Base-by-base conservation (phyloP, 495 filamentous ascomycete species). In the Talaromyces adpressus region DNA sequence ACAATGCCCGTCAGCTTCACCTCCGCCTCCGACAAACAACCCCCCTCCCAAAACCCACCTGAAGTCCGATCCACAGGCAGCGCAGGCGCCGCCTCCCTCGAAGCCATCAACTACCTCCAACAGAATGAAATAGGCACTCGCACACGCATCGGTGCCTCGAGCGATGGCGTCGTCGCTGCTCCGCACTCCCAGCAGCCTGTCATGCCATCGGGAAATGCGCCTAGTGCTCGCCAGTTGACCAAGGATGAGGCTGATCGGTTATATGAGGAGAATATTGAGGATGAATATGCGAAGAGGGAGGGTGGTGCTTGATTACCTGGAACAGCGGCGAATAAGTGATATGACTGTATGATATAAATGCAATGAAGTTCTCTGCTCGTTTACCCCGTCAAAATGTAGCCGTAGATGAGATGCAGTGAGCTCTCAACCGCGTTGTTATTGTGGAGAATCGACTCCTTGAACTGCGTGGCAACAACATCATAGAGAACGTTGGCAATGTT, bases 261-360 rank as follows among this genome's bases (percentile, higher is more conserved):
- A 16, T 91, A 90, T 59, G 84, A 88, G 69, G 87, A 90, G 75
- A 75, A 81, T n/a, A 90, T 89, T 65, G 86, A 89, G 77, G 88
- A 90, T 47, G 87, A 91, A 72, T 90, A 91, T 70, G 87, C 88
- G n/a, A 90, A 90, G 79, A 73, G 87, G 56, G 88, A 90, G 66
- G 87, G 88, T 1, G 87, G 88, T 45, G 85, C 87, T 30, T 90
- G 64, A 34, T 49, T 20, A n/a, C 22, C 1, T 49, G 5, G n/a
- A 0, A 1, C 1, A 4, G 12, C n/a, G 9, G 3, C 2, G 11
- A 12, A 11, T 39, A 0, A 12, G 12, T 39, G 53, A 57, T 32
- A 57, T 57, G 53, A 1, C 27, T 57, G 53, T 41, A 29, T 25
- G 14, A 54, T 54, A 54, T 7, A 12, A 53, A 9, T 41, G 18